Evolutionary conservation across 176 grass and related monocot genomes (phyloP), one percentile per base, ranked within the genome.

Genomic region (Oryza glumipatula): DNA sequence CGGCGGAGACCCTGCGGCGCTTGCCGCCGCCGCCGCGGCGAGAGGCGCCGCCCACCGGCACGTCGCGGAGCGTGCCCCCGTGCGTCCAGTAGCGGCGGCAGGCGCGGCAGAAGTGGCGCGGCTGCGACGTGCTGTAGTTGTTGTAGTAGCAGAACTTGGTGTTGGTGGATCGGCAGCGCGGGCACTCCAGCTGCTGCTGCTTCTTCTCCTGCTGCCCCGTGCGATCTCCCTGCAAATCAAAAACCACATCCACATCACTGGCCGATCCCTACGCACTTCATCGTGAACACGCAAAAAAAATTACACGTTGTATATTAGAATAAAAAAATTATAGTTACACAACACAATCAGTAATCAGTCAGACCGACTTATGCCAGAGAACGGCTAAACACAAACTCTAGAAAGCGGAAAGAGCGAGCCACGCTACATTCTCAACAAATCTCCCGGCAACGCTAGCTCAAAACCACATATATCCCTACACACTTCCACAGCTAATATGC

Each of bases 131-230:
- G 90, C 92, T 98, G 86, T 98, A 95, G 84, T 98, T 98, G 90
- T 98, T 98, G 89, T 98, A 98, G 91, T 98, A 98, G 91, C 95
- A 98, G 91, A 98, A 98, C 86, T 98, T 98, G 80, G 96, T 95
- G 89, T 95, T 92, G 61, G 79, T 81, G 23, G 93, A 95, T 5
- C 81, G 77, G 76, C 96, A 98, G 41, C 96, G 89, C 48, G 96
- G 93, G 85, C 96, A 98, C 51, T 61, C 84, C 46, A 97, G 74
- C 73, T 86, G 72, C 81, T 86, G 72, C 81, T 76, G 61, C 83
- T 2, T 64, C 78, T 41, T 41, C 39, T 41, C 38, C 39, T 41
- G 39, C 39, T 41, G 38, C 6, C 39, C 39, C 39, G 39, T 41
- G 39, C 39, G 51, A 46, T 51, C 76, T 9, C 9, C 88, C 85